Base-by-base conservation (phyloP, 306 rosid genomes). In the Lablab purpureus region DNA sequence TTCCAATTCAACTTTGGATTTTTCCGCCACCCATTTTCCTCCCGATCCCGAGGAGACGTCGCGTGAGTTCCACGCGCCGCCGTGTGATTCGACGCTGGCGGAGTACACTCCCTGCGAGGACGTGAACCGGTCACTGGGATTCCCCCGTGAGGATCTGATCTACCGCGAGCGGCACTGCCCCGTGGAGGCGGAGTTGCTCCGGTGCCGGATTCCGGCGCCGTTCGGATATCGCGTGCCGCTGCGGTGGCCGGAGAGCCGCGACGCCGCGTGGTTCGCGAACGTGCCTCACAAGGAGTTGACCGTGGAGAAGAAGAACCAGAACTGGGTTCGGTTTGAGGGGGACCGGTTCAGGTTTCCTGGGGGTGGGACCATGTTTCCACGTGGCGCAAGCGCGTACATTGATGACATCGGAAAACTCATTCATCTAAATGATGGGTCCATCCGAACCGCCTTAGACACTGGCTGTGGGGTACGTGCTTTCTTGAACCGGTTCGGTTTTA, bases 61-160 rank as follows among this genome's bases (percentile, higher is more conserved):
- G 86, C 87, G 85, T 87, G 74, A 0, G 0, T 0, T 2, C 3
- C 59, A 76, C 68, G 36, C 87, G 71, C 98, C 92, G 0, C 81
- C 89, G 0, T 95, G 99, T 66, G 58, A 79, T 0, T 7, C 83
- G 1, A 27, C 76, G 0, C 3, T 89, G 0, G 36, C 84, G 1
- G 99, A 95, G 86, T 86, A 95, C 87, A 95, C 99, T 0, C 99
- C 99, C 0, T 95, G 99, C 59, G 91, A 95, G 87, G 99, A 95
- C 79, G 87, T 67, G 9, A 41, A 76, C 19, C 75, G 99, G 70
- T 95, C 99, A 9, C 52, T 95, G 63, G 52, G 37, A 37, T 95
- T 95, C 84, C 90, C 88, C 0, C 52, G 99, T 19, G 81, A 87
- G 17, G 63, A 56, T 23, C 30, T 91, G 27, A 63, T 92, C 0